Conservation (phyloP, 306 rosid species). For the Geum urbanum region DNA sequence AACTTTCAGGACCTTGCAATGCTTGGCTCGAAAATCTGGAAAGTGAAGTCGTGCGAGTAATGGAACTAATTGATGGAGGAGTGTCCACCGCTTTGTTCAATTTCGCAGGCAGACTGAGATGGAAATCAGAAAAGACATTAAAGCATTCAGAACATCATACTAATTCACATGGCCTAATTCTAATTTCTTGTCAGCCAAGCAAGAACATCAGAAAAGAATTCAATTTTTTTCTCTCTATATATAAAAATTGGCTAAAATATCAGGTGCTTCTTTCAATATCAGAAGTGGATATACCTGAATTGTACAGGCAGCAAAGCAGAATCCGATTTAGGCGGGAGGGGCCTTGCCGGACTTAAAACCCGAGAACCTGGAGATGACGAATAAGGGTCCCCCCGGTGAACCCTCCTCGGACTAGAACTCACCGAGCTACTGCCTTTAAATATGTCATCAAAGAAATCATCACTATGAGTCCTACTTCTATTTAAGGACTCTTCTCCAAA, state of each 20-base stretch:
- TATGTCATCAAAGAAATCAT: slow-evolving; percentile 73
- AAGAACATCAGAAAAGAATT: background rate
- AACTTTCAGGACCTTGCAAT: slow-evolving; percentile 35
- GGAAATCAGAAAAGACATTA: background rate
- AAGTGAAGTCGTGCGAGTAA: slow-evolving; percentile 29
- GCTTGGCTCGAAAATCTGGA: slow-evolving; percentile 56
- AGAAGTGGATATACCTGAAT: slow-evolving; percentile 51
- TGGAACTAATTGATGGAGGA: slow-evolving; percentile 51
- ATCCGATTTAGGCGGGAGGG: slow-evolving; percentile 42
- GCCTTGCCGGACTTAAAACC: slow-evolving; percentile 43
- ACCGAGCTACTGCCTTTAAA: slow-evolving; percentile 56
- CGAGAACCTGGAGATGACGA: slow-evolving; percentile 29
- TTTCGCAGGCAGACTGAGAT: slow-evolving; percentile 63
- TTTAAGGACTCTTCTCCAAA: slow-evolving; percentile 55
- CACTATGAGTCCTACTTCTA: slow-evolving; percentile 43
- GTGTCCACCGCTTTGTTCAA: slow-evolving; percentile 45
- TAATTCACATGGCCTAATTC: background rate
- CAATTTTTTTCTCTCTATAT: no score
- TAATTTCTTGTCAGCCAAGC: background rate
- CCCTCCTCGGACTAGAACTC: slow-evolving; percentile 51
- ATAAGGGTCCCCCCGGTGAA: slow-evolving; percentile 29
- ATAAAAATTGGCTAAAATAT: no score
- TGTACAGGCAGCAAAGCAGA: slow-evolving; percentile 27
- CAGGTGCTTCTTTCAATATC: background rate
- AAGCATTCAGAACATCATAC: background rate